A percentile compares a stretch with the other conserved stretches of the same genome.
These are phyloP conservation scores for Ulmus americana DNA, from an alignment of 331 rosid species.

Conservation along the genomic window DNA sequence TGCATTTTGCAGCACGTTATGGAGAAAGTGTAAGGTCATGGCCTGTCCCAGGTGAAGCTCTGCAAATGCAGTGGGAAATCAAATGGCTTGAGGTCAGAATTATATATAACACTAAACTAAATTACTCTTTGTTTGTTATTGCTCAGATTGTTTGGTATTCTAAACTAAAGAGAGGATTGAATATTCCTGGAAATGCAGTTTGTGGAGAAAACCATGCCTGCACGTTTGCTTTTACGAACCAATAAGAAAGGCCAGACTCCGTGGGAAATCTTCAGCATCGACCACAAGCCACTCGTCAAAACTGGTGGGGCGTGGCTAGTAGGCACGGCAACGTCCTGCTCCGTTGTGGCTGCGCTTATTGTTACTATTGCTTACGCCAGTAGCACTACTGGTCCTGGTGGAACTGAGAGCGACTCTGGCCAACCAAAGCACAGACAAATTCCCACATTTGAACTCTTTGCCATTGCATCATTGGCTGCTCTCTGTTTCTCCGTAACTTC, in stretches of 20 bases:
- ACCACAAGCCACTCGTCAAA: not conserved
- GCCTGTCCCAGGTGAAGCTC: slow-evolving; percentile 22
- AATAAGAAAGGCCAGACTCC: not conserved
- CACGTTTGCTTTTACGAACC: no score
- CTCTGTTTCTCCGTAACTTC: not conserved
- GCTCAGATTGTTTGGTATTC: no score
- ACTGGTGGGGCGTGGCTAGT: not conserved
- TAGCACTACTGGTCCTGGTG: slow-evolving; percentile 33
- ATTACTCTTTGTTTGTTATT: no score
- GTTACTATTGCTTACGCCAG: not conserved
- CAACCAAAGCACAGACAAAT: not conserved
- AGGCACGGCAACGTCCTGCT: not conserved
- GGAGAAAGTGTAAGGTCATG: slow-evolving; percentile 5
- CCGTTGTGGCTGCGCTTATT: not conserved
- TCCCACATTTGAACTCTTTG: not conserved
- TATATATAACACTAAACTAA: no score
- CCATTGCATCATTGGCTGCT: no score
- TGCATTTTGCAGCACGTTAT: slow-evolving; percentile 34
- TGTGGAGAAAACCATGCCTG: not conserved
- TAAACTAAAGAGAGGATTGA: no score
- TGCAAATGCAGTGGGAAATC: no score
- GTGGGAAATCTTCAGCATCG: not conserved
- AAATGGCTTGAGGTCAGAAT: slow-evolving; percentile 16
- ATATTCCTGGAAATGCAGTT: no score
- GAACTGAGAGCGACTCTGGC: not conserved